Conservation (phyloP, 305 asterid species). For the Fraxinus greggii region DNA sequence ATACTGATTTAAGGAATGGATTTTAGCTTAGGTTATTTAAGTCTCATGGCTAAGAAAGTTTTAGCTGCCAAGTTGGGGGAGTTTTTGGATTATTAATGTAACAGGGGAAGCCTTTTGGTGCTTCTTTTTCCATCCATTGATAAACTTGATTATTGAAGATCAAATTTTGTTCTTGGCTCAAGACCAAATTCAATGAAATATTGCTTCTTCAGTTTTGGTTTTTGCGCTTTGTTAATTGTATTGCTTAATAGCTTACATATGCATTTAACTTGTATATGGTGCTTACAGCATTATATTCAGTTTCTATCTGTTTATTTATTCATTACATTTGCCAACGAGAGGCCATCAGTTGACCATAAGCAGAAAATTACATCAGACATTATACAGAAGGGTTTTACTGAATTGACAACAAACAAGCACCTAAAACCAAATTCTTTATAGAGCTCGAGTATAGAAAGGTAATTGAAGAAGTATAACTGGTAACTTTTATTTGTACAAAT, state of each 20-base stretch:
- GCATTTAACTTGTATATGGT: neutral
- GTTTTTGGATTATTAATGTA: constrained; percentile 20
- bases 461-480: neutral
- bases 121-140: constrained; percentile 22
- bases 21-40: constrained; percentile 22
- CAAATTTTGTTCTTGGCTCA: constrained; percentile 20
- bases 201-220: neutral
- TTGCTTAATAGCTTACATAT: neutral
- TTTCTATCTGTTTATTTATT: neutral
- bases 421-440: neutral
- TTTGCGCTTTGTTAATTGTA: neutral
- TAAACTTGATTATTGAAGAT: constrained; percentile 13
- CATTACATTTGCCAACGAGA: neutral
- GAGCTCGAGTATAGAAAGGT: neutral
- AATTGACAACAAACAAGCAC: neutral
- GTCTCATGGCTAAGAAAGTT: constrained; percentile 4
- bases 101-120: constrained; percentile 21
- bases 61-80: constrained; percentile 20
- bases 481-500: neutral
- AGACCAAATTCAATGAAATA: constrained; percentile 17
- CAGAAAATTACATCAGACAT: neutral
- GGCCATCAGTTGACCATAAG: neutral
- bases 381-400: neutral
- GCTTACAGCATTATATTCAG: neutral
- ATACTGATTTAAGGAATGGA: constrained; percentile 43